Conservation (phyloP, 306 rosid species). For the Ziziphus jujuba region DNA sequence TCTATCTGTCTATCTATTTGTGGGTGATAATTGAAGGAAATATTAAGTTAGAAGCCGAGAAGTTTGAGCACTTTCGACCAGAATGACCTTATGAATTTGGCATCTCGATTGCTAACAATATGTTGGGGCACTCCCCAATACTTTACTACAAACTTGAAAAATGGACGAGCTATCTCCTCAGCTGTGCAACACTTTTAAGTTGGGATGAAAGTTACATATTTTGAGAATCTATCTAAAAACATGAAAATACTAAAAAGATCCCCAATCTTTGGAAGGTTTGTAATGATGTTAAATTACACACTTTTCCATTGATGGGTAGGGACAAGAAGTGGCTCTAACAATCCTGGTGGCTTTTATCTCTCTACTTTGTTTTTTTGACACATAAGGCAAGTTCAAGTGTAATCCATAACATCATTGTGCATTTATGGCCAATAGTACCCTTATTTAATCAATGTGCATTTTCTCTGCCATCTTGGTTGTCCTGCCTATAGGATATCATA, state of each 20-base stretch:
- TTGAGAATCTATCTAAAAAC: background rate
- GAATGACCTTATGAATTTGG: background rate
- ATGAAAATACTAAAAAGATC: background rate
- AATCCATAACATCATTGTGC: too few relatives aligned
- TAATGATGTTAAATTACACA: background rate
- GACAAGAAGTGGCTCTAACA: background rate
- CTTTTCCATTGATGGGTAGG: background rate
- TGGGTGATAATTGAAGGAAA: background rate
- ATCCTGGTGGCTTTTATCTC: background rate
- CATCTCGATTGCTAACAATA: too few relatives aligned
- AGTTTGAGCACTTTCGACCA: background rate
- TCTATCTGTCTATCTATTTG: slow-evolving; percentile 1
- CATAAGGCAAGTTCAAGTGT: background rate
- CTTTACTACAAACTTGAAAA: too few relatives aligned
- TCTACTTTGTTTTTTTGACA: too few relatives aligned
- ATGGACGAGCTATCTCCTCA: background rate
- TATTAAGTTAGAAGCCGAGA: background rate
- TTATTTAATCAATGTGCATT: too few relatives aligned
- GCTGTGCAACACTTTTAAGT: background rate
- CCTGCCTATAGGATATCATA: background rate
- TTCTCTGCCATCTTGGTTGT: too few relatives aligned
- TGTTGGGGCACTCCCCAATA: background rate
- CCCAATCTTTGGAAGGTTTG: background rate
- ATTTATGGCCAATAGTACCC: too few relatives aligned
- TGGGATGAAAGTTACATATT: background rate